phyloP scores from a whole-genome alignment of 306 rosid genomes.

The Cyclanthera cordifolia region DNA sequence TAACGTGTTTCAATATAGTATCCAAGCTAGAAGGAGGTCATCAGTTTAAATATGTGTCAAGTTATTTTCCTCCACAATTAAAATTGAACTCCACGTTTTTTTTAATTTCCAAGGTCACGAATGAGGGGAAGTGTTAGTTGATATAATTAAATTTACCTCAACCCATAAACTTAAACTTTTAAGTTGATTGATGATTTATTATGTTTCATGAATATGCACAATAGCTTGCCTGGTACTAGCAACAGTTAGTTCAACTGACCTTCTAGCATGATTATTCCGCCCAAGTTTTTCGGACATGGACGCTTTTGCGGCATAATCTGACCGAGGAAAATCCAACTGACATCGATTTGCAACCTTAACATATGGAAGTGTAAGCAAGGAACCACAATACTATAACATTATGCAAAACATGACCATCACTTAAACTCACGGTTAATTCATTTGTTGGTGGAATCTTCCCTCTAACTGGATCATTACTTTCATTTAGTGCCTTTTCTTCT shows the following conservation, averaged over 20 bases:
- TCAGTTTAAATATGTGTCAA: too few relatives aligned
- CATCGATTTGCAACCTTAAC: slow-evolving; percentile 45
- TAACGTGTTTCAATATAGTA: too few relatives aligned
- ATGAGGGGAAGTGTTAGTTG: too few relatives aligned
- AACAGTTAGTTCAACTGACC: slow-evolving; percentile 33
- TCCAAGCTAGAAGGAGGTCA: too few relatives aligned
- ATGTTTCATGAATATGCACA: not conserved
- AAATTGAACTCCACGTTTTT: too few relatives aligned
- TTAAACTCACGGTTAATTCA: slow-evolving; percentile 53
- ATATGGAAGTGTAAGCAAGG: slow-evolving; percentile 17
- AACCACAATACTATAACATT: slow-evolving; percentile 6
- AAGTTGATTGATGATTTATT: too few relatives aligned
- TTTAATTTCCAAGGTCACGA: too few relatives aligned
- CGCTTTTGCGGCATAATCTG: slow-evolving; percentile 27
- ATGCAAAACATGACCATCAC: slow-evolving; percentile 16
- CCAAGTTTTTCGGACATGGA: slow-evolving; percentile 35
- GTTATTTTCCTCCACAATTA: too few relatives aligned
- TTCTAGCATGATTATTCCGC: slow-evolving; percentile 29
- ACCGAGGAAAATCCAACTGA: slow-evolving; percentile 35
- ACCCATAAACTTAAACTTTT: too few relatives aligned
- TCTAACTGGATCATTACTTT: slow-evolving; percentile 28
- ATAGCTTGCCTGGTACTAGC: not conserved
- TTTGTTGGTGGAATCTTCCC: slow-evolving; percentile 34
- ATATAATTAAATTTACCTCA: too few relatives aligned
- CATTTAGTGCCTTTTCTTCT: slow-evolving; percentile 34